These are phyloP conservation scores for Biscogniauxia sp. DNA, from an alignment of 2,329 filamentous ascomycete species.

Conservation along the genomic window DNA sequence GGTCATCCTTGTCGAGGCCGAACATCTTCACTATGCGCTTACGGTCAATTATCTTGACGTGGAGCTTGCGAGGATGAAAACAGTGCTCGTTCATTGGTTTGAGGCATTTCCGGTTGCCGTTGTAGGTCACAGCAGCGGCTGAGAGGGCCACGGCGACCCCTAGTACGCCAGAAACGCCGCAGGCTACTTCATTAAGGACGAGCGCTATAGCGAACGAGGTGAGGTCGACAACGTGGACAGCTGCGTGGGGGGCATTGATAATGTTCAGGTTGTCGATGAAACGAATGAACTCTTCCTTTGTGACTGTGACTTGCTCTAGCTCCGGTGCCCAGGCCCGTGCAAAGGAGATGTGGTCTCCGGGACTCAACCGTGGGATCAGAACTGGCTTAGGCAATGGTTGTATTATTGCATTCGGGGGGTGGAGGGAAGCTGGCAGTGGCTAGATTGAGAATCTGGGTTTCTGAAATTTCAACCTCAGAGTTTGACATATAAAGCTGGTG, in stretches of 20 bases:
- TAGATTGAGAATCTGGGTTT: slow-evolving; percentile 16
- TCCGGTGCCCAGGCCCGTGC: slow-evolving; percentile 25
- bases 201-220: slow-evolving; percentile 24
- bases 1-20: slow-evolving; percentile 20
- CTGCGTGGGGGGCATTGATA: slow-evolving; percentile 31
- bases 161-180: slow-evolving; percentile 20
- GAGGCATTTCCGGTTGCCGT: slow-evolving; percentile 29
- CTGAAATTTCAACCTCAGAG: slow-evolving; percentile 1
- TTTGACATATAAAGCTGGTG: neutral
- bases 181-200: slow-evolving; percentile 29
- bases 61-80: slow-evolving; percentile 32
- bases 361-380: slow-evolving; percentile 22
- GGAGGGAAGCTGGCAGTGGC: slow-evolving; percentile 16
- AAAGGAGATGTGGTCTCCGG: slow-evolving; percentile 24
- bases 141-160: slow-evolving; percentile 21
- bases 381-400: slow-evolving; percentile 19
- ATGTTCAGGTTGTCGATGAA: slow-evolving; percentile 39
- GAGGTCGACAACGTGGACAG: slow-evolving; percentile 25
- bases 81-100: slow-evolving; percentile 30
- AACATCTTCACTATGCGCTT: slow-evolving; percentile 24
- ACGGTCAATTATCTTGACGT: slow-evolving; percentile 26
- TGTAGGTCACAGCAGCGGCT: slow-evolving; percentile 24
- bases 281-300: slow-evolving; percentile 26
- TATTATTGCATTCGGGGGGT: slow-evolving; percentile 1
- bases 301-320: slow-evolving; percentile 24